phyloP scores from a whole-genome alignment of 2,329 filamentous ascomycete species.

The Sordariomycetes sp. region DNA sequence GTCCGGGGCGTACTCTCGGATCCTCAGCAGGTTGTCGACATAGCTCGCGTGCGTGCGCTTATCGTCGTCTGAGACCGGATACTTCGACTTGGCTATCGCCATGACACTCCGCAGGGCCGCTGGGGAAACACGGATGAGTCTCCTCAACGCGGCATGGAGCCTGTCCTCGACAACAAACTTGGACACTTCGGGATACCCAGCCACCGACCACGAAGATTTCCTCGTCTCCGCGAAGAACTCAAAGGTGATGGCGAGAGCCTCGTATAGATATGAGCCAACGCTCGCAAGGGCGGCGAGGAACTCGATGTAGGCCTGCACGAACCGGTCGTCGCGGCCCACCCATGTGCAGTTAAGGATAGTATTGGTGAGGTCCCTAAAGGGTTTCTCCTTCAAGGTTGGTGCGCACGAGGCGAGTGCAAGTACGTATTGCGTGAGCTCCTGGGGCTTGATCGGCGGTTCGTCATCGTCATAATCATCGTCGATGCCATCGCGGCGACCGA shows the following conservation, averaged over 20 bases:
- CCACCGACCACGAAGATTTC: slow-evolving; percentile 29
- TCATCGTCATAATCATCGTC: slow-evolving; percentile 19
- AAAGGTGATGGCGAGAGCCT: slow-evolving; percentile 69
- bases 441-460: slow-evolving; percentile 30
- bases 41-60: slow-evolving; percentile 77
- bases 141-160: slow-evolving; percentile 62
- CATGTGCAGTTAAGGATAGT: slow-evolving; percentile 48
- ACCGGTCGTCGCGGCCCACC: slow-evolving; percentile 51
- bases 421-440: slow-evolving; percentile 47
- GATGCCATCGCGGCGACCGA: slow-evolving; percentile 25
- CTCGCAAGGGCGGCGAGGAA: slow-evolving; percentile 64
- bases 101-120: slow-evolving; percentile 61
- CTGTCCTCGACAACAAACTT: slow-evolving; percentile 55
- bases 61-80: slow-evolving; percentile 65
- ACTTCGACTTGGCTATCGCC: slow-evolving; percentile 51
- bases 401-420: slow-evolving; percentile 49
- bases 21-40: slow-evolving; percentile 66
- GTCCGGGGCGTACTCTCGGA: slow-evolving; percentile 67
- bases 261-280: slow-evolving; percentile 61
- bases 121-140: slow-evolving; percentile 69
- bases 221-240: slow-evolving; percentile 53
- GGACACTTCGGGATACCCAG: slow-evolving; percentile 44
- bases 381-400: slow-evolving; percentile 43
- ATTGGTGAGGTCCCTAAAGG: slow-evolving; percentile 44
- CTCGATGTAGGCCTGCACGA: slow-evolving; percentile 53